Evolutionary conservation across 352 stramenopile genomes (phyloP), one percentile per base, ranked within the genome.

Genomic region (Phytopythium delawarense): DNA sequence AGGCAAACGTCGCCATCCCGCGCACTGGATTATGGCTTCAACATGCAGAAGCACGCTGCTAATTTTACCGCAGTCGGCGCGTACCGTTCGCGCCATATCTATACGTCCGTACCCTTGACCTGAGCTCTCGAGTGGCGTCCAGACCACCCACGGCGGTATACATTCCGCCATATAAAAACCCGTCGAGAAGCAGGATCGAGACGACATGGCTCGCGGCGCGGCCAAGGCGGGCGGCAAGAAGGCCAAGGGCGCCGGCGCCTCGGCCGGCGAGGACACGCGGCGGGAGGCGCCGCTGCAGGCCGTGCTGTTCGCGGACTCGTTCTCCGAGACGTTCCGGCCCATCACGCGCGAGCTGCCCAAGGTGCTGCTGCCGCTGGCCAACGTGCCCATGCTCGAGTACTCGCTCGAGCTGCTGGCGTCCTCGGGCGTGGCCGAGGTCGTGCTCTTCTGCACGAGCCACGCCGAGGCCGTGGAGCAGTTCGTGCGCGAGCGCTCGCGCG

Each of bases 301-400:
- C 16, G 92, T 99, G 6, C 69, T 99, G n/a, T 89, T 99, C 44
- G 96, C 96, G 21, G 96, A 99, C 72, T 96, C 89, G 49, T 98
- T 98, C 75, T 82, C 78, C 8, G 91, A 97, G 66, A 96, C 91
- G 51, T 99, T 98, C 80, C 89, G 94, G 34, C 96, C 92, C 34
- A 90, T 97, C 60, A 94, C 87, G 57, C 69, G 91, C n/a, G 65
- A 83, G 45, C 69, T 75, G 57, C 94, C 95, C 39, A 98, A 99
- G 74, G 86, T 98, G 23, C 71, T 99, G 23, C 91, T 98, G 44
- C 96, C 96, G 16, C 78, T 99, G 34, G 97, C 96, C 54, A 99
- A 99, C 79, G 89, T 99, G 16, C 87, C 96, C 0, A 92, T 99
- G 76, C 79, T 99, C 61, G 94, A 99, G 73, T 99, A 99, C 74